Conservation (phyloP, 2,329 filamentous ascomycete species). For the Pestalotiopsis sp. region DNA sequence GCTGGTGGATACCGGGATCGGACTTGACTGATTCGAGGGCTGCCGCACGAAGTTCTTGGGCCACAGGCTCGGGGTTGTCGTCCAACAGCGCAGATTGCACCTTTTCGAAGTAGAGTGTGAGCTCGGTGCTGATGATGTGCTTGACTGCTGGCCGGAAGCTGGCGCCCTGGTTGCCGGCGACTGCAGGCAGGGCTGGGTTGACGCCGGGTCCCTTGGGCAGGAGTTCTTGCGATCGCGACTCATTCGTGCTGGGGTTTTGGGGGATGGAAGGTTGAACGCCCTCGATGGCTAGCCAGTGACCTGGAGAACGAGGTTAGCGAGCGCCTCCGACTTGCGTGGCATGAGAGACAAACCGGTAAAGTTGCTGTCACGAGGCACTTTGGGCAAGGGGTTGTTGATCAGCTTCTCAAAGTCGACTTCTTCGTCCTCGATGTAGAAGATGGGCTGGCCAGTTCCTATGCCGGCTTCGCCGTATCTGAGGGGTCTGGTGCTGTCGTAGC, state of each 20-base stretch:
- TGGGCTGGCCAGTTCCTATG: slow-evolving; percentile 86
- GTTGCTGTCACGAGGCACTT: slow-evolving; percentile 88
- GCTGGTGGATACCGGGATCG: slow-evolving; percentile 91
- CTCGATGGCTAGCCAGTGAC: slow-evolving; percentile 97
- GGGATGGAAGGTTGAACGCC: slow-evolving; percentile 96
- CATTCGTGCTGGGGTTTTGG: slow-evolving; percentile 88
- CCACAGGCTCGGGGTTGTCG: slow-evolving; percentile 80
- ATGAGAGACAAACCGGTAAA: slow-evolving; percentile 72
- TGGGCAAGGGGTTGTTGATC: slow-evolving; percentile 93
- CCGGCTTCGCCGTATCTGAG: slow-evolving; percentile 92
- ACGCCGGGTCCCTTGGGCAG: slow-evolving; percentile 88
- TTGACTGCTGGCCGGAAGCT: slow-evolving; percentile 90
- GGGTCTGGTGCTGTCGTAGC: slow-evolving; percentile 90
- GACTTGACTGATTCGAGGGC: slow-evolving; percentile 83
- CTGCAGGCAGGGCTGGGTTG: slow-evolving; percentile 81
- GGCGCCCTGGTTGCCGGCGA: slow-evolving; percentile 82
- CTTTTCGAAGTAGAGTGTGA: slow-evolving; percentile 96
- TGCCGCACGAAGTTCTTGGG: slow-evolving; percentile 73
- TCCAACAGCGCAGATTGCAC: slow-evolving; percentile 88
- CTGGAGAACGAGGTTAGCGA: slow-evolving; percentile 45
- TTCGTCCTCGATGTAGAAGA: slow-evolving; percentile 98
- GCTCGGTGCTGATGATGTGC: slow-evolving; percentile 93
- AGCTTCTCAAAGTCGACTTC: slow-evolving; percentile 99
- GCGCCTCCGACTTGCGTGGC: not conserved
- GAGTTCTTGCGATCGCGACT: slow-evolving; percentile 82